Evolutionary conservation across 2,329 filamentous ascomycete genomes (phyloP), one percentile per base, ranked within the genome.

Genomic region (Xylaria sp.): DNA sequence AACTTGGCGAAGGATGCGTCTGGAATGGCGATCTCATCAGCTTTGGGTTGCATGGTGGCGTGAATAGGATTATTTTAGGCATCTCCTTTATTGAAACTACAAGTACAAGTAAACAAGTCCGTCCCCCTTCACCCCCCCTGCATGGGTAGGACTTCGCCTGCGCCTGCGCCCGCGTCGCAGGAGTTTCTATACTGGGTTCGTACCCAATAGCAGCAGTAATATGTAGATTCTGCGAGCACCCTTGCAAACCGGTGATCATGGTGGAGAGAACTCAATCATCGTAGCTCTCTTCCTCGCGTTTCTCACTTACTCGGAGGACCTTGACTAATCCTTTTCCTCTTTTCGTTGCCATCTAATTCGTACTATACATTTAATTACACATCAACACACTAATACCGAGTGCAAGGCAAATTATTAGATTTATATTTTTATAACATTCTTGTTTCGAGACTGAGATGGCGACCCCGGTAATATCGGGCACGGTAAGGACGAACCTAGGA

Each of bases 401-500:
- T 25, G 13, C 2, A 35, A 42, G 40, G 40, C 10, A 5, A 42
- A 16, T 42, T 18, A 42, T 42, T 13, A 42, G 16, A 44, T n/a
- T 44, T n/a, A 44, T 16, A 44, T 18, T 16, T 2, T 4, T 44
- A 44, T 18, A 18, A 42, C 13, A 1, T 18, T 3, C 13, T 18
- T 18, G 9, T 16, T 16, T 12, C 12, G 16, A 4, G 2, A 5
- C 13, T 2, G 40, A 2, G 5, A 70, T 70, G 62, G 61, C 65
- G 23, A 60, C 60, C 2, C 54, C 55, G 18, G 35, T 51, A 16
- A 65, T 68, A 60, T 51, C 40, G 2, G 61, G 55, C 50, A 55
- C 37, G 13, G 63, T 18, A 16, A 79, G 79, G 10, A 80, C 79
- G 3, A 81, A 61, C 10, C 80, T 70, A 3, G 81, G 80, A 5